Conservation (phyloP, 116 monocot genomes). For the Posidonia oceanica region DNA sequence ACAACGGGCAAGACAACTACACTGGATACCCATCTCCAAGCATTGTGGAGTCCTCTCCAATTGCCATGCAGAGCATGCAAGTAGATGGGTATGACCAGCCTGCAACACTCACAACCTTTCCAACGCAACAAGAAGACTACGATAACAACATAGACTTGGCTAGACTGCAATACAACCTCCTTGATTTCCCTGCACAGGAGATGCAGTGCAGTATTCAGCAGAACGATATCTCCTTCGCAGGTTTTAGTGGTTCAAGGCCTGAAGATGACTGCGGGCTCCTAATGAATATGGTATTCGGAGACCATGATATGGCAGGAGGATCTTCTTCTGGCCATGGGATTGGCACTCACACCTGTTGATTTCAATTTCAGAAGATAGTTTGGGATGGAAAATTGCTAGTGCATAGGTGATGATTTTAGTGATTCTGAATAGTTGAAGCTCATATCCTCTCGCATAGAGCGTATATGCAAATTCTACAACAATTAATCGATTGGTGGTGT, state of each 20-base stretch:
- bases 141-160: not conserved
- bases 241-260: not conserved
- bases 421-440: too few relatives aligned
- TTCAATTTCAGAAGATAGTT: too few relatives aligned
- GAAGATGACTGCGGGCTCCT: conserved; percentile 2
- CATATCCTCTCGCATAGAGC: too few relatives aligned
- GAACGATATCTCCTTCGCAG: not conserved
- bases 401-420: too few relatives aligned
- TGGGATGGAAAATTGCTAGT: too few relatives aligned
- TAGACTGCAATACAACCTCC: not conserved
- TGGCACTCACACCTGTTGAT: too few relatives aligned
- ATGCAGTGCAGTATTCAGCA: not conserved
- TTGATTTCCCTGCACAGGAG: not conserved
- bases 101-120: not conserved
- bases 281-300: not conserved
- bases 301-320: not conserved
- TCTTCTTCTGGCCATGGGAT: too few relatives aligned
- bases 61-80: not conserved
- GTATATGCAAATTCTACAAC: too few relatives aligned
- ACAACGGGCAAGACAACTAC: conserved; percentile 11
- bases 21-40: not conserved
- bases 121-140: not conserved
- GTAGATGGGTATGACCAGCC: not conserved
- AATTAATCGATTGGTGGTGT: too few relatives aligned
- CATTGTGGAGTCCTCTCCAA: not conserved